Evolutionary conservation across 2,329 filamentous ascomycete genomes (phyloP), one percentile per base, ranked within the genome.

Genomic region (Fusarium neocosmosporiellum): DNA sequence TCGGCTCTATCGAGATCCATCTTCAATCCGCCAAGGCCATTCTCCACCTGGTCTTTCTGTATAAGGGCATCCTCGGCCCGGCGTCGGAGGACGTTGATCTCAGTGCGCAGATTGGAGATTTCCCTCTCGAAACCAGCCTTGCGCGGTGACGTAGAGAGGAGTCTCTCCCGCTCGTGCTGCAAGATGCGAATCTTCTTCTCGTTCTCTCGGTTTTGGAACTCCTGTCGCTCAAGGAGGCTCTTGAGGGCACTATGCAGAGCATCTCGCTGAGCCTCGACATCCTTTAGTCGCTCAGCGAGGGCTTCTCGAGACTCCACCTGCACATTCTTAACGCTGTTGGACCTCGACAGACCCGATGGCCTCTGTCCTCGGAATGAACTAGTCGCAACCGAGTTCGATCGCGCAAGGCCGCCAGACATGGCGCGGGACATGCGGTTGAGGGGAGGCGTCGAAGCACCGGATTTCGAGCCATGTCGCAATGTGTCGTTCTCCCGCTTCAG

Each of bases 1-100:
- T 98, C 94, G 29, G 96, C 95, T 70, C 95, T 93, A 82, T 98
- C 96, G 46, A 99, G 89, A 79, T 98, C 96, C 93, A 98, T 98
- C 84, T 98, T 97, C 65, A 98, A 85, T 63, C 95, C 94, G 60
- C 90, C 89, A 2, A 98, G 86, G 20, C 94, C 94, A 83, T 97
- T 97, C 83, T 98, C 96, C 70, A 95, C 96, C 80, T 97, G 93
- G 92, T 94, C 98, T 83, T 98, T 98, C 78, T 97, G 94, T 79
- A 98, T 94, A 16, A 98, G 88, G 18, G 96, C 96, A 72, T 98
- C 96, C 77, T 99, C 96, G 33, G 96, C 96, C 62, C 96, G 91
- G 70, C 92, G 92, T 48, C 96, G 91, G 65, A 99, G 87, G 18
- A 92, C 89, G 59, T 93, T 94, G 70, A 99, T 93, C 80, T 99